Evolutionary conservation across 805 yeast genomes (phyloP).

Genomic region (Yamadazyma takamatsuzukensis): DNA sequence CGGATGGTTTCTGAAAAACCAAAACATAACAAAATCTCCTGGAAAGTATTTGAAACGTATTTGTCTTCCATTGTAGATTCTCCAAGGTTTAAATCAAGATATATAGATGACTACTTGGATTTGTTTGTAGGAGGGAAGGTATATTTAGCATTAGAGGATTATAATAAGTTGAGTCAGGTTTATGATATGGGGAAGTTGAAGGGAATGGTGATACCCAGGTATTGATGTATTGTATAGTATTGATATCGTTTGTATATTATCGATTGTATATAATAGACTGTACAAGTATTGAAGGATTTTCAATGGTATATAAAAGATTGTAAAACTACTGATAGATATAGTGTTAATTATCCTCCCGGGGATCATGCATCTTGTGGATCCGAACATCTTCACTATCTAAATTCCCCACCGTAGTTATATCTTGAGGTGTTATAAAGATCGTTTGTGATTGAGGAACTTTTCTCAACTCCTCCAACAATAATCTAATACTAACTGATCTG

Average conservation of each 20-base stretch:
- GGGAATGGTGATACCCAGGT: too few species aligned
- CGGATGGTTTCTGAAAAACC: slow-evolving; percentile 4
- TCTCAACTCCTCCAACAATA: slow-evolving; percentile 67
- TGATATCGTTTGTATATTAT: too few species aligned
- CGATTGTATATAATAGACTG: too few species aligned
- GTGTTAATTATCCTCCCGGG: slow-evolving; percentile 26
- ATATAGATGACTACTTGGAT: slow-evolving; percentile 2
- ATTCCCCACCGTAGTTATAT: slow-evolving; percentile 69
- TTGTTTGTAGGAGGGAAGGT: slow-evolving; percentile 1
- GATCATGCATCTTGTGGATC: slow-evolving; percentile 56
- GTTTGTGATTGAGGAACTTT: slow-evolving; percentile 73
- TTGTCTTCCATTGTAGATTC: slow-evolving; percentile 3
- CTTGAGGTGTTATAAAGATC: slow-evolving; percentile 91
- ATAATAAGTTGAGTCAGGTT: slow-evolving; percentile 3
- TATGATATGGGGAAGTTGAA: too few species aligned
- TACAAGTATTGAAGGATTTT: too few species aligned
- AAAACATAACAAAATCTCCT: neutral
- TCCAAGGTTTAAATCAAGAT: slow-evolving; percentile 7
- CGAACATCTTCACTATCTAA: slow-evolving; percentile 50
- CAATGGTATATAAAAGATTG: too few species aligned
- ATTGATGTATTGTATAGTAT: too few species aligned
- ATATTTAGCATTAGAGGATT: slow-evolving; percentile 5
- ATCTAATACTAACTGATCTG: slow-evolving; percentile 70
- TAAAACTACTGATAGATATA: too few species aligned
- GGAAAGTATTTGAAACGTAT: slow-evolving; percentile 7